Base-by-base conservation (phyloP, 73 alveolate genomes). In the Durusdinium trenchii region DNA sequence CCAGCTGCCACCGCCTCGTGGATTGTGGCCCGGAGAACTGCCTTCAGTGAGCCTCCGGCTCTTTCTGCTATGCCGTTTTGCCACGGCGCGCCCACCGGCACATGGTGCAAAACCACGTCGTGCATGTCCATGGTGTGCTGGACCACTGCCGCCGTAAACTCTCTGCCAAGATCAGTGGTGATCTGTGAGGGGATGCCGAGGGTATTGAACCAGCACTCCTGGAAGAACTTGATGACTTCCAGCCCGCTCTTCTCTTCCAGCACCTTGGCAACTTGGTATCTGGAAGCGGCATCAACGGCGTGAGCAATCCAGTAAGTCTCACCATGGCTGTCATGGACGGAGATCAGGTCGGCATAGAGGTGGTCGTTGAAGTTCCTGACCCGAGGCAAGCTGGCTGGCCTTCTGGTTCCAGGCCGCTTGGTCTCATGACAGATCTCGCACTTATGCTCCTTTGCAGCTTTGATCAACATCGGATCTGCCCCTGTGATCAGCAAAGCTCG, bases 71-170 rank as follows among this genome's bases (percentile, higher is more conserved):
- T 35, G 93, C 93, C 93, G 47, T 82, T 82, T 38, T 30, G 35
- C 93, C 93, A 82, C 5, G 93, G 93, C n/a, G 93, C 93, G 12
- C 48, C 93, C 9, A 82, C 93, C 3, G 93, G 73, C 2, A 30
- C 28, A 48, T 82, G 93, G 93, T 82, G 35, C 50, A 82, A 32
- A 20, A 30, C 93, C 69, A 50, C 48, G 71, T 82, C 93, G 73
- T 48, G 23, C 73, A 82, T 5, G 18, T 26, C 47, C 73, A 82
- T 30, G n/a, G 16, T 28, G 50, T 23, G 73, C 32, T 18, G 50
- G 50, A 50, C 18, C 93, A 47, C 71, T 46, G 45, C 93, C 23
- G 73, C 18, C 43, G 28, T 32, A 30, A 82, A 82, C 93, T 82
- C 93, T 48, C 73, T 46, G 3, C 93, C 93, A 45, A 50, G 2